Conservation (phyloP, 371 early-diverging fungal genomes). For the Zancudomyces culisetae region DNA sequence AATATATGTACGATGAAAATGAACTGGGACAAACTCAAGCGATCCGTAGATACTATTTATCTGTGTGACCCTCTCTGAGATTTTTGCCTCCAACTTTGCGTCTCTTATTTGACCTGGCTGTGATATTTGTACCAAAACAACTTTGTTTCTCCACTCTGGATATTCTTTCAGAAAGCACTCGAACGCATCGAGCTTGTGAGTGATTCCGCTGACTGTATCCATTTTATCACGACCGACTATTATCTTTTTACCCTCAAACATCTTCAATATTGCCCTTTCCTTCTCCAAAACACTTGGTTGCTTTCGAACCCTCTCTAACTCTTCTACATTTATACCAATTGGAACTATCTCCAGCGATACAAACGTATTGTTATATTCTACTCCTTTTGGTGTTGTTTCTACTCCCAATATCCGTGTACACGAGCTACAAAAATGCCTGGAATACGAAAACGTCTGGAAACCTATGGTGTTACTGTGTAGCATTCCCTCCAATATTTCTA, state of each 20-base stretch:
- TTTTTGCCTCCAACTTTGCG: slow-evolving; percentile 45
- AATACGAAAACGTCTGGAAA: slow-evolving; percentile 83
- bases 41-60: slow-evolving; percentile 91
- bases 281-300: slow-evolving; percentile 12
- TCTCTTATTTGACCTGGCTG: slow-evolving; percentile 35
- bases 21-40: slow-evolving; percentile 83
- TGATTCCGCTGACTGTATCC: slow-evolving; percentile 87
- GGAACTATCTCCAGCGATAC: slow-evolving; percentile 83
- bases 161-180: slow-evolving; percentile 56
- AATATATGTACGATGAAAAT: slow-evolving; percentile 78
- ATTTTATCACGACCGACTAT: slow-evolving; percentile 87
- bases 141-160: slow-evolving; percentile 64
- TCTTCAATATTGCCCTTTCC: slow-evolving; percentile 35
- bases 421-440: slow-evolving; percentile 74
- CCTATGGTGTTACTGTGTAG: slow-evolving; percentile 69
- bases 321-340: slow-evolving; percentile 61
- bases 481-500: slow-evolving; percentile 66
- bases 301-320: slow-evolving; percentile 29
- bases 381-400: slow-evolving; percentile 61
- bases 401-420: slow-evolving; percentile 67
- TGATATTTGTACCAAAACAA: slow-evolving; percentile 51
- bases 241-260: slow-evolving; percentile 64
- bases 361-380: slow-evolving; percentile 55
- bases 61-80: slow-evolving; percentile 72
- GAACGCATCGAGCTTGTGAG: slow-evolving; percentile 75